Conservation (phyloP, 331 rosid genomes). For the Arachis monticola region DNA sequence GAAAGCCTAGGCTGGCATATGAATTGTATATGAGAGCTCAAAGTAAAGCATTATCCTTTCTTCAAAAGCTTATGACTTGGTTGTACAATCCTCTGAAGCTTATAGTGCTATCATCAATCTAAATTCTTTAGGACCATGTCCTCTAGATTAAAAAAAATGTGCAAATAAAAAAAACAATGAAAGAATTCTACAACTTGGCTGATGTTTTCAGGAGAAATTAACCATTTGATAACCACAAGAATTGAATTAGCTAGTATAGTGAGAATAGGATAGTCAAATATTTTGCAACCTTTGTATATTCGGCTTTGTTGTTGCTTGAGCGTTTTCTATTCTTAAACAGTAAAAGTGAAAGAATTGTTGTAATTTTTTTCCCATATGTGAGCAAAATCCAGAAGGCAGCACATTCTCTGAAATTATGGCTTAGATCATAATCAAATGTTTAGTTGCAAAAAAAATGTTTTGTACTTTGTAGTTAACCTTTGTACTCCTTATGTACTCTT, state of each 20-base stretch:
- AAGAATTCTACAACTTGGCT: conserved; percentile 51
- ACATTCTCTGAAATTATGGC: conserved; percentile 17
- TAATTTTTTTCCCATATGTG: conserved; percentile 22
- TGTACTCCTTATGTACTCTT: too few species aligned
- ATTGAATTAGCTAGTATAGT: conserved; percentile 22
- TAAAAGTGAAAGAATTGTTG: conserved; percentile 24
- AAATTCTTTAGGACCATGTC: conserved; percentile 69
- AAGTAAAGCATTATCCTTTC: conserved; percentile 66
- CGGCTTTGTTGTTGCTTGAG: conserved; percentile 23
- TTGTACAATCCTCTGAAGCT: conserved; percentile 58
- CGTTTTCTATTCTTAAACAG: conserved; percentile 22
- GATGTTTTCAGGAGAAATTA: conserved; percentile 46
- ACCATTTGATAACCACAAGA: conserved; percentile 46
- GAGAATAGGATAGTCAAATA: conserved; percentile 32
- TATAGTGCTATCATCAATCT: conserved; percentile 60
- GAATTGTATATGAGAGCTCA: conserved; percentile 74
- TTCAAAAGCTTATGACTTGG: conserved; percentile 72
- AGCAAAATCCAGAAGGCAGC: conserved; percentile 28
- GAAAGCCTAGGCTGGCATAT: conserved; percentile 85
- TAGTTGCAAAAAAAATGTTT: background rate
- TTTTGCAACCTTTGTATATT: conserved; percentile 45
- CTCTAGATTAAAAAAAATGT: conserved; percentile 54
- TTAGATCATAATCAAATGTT: conserved; percentile 15
- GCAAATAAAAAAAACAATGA: conserved; percentile 46
- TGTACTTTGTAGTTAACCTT: too few species aligned